A percentile compares a stretch with the other conserved stretches of the same genome.
These are phyloP conservation scores for Boletus vermiculosoides DNA, from an alignment of 768 basidiomycete species.

Conservation along the genomic window DNA sequence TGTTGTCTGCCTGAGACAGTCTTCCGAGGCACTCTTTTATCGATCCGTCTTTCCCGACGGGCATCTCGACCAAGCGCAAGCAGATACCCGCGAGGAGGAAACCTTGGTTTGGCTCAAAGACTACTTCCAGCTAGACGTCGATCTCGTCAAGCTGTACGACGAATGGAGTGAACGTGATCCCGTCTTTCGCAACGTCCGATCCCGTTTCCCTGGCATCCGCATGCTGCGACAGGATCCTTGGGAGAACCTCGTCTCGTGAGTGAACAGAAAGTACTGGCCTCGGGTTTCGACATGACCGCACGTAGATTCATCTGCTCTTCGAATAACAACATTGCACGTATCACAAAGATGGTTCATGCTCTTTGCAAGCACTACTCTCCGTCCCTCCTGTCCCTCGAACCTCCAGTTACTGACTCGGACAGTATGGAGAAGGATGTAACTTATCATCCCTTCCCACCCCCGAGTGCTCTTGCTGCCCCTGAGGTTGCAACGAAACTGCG, in stretches of 20 bases:
- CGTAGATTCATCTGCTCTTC: constrained; percentile 94
- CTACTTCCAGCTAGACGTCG: constrained; percentile 87
- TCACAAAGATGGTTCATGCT: constrained; percentile 88
- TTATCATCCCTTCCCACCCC: constrained; percentile 86
- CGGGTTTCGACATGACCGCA: constrained; percentile 10
- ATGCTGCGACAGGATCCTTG: constrained; percentile 92
- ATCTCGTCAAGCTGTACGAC: constrained; percentile 67
- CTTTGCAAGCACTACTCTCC: constrained; percentile 78
- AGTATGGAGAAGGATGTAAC: constrained; percentile 30
- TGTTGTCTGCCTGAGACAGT: constrained; percentile 80
- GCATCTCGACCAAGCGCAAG: constrained; percentile 33
- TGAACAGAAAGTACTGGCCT: constrained; percentile 20
- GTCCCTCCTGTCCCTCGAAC: constrained; percentile 52
- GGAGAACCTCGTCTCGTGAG: constrained; percentile 93
- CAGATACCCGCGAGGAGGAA: constrained; percentile 50
- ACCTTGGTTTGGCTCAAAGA: constrained; percentile 74
- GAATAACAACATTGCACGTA: constrained; percentile 94
- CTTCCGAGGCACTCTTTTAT: constrained; percentile 62
- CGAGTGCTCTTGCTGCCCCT: constrained; percentile 59
- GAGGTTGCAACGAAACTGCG: constrained; percentile 66
- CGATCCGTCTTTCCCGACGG: constrained; percentile 60
- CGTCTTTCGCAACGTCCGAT: constrained; percentile 64
- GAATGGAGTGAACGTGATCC: constrained; percentile 74
- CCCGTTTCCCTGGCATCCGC: constrained; percentile 76
- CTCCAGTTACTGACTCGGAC: constrained; percentile 31